A percentile compares a stretch with the other conserved stretches of the same genome.
Evolutionary conservation across 441 rosid genomes (phyloP).

Genomic region (Pelargonium citronellum): DNA sequence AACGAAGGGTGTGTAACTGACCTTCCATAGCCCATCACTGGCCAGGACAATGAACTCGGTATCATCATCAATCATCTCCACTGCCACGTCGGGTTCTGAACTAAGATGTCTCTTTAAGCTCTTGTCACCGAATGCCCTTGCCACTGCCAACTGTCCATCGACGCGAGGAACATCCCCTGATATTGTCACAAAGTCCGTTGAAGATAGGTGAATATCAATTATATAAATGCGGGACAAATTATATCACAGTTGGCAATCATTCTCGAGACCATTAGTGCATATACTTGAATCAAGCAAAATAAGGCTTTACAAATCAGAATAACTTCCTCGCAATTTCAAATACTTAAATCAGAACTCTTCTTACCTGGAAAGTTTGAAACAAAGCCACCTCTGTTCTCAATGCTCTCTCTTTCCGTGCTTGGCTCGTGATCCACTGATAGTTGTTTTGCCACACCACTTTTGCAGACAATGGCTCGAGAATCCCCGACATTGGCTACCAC

Average conservation of each 20-base stretch:
- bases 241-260: too few species aligned
- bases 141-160: constrained; percentile 87
- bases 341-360: background rate
- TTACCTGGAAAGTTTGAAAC: constrained; percentile 81
- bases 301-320: too few species aligned
- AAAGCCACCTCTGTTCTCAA: constrained; percentile 81
- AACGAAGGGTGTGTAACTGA: constrained; percentile 13
- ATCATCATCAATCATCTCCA: constrained; percentile 48
- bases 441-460: constrained; percentile 57
- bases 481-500: constrained; percentile 89
- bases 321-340: too few species aligned
- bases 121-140: constrained; percentile 91
- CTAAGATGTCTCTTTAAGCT: constrained; percentile 77
- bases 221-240: too few species aligned
- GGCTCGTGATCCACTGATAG: constrained; percentile 90
- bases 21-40: constrained; percentile 96
- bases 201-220: background rate
- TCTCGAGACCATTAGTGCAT: too few species aligned
- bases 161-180: constrained; percentile 89
- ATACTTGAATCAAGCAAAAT: too few species aligned
- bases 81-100: constrained; percentile 65
- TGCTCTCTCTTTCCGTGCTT: constrained; percentile 47
- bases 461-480: constrained; percentile 77
- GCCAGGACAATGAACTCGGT: constrained; percentile 66
- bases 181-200: constrained; percentile 10